These are phyloP conservation scores for Suillus alpinus DNA, from an alignment of 768 basidiomycete species.

Conservation along the genomic window DNA sequence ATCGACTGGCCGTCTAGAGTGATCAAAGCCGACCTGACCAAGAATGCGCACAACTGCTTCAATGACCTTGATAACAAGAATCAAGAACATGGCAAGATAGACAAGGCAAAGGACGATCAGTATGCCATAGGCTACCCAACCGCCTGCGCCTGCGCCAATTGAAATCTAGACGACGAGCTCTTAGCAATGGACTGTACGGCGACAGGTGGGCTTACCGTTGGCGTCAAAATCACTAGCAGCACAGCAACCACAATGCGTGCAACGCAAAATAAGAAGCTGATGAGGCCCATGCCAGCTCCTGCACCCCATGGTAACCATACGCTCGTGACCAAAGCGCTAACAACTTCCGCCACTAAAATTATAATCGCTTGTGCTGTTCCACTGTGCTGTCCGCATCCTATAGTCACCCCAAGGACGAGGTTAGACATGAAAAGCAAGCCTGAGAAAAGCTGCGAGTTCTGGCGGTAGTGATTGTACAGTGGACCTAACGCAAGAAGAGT, in stretches of 20 bases:
- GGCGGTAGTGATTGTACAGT: constrained; percentile 92
- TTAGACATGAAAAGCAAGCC: constrained; percentile 79
- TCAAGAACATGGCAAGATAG: constrained; percentile 77
- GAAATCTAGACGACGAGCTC: constrained; percentile 56
- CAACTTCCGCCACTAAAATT: constrained; percentile 85
- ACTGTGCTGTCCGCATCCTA: constrained; percentile 86
- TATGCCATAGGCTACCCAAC: constrained; percentile 95
- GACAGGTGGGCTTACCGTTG: constrained; percentile 58
- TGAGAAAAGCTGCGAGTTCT: constrained; percentile 88
- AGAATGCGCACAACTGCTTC: constrained; percentile 81
- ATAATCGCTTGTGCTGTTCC: constrained; percentile 92
- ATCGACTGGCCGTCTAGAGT: constrained; percentile 74
- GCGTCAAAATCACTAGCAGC: constrained; percentile 84
- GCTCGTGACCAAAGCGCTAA: constrained; percentile 83
- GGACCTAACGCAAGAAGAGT: constrained; percentile 89
- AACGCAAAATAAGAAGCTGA: constrained; percentile 91
- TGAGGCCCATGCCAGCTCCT: constrained; percentile 94
- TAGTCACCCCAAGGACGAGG: constrained; percentile 75
- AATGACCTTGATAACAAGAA: constrained; percentile 80
- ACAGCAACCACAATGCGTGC: constrained; percentile 89
- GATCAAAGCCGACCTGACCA: constrained; percentile 80
- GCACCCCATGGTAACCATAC: constrained; percentile 97
- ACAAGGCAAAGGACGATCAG: constrained; percentile 79
- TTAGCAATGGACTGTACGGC: constrained; percentile 11
- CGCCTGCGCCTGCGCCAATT: constrained; percentile 74